Base-by-base conservation (phyloP, 352 stramenopile species). In the Aphanomyces euteiches region DNA sequence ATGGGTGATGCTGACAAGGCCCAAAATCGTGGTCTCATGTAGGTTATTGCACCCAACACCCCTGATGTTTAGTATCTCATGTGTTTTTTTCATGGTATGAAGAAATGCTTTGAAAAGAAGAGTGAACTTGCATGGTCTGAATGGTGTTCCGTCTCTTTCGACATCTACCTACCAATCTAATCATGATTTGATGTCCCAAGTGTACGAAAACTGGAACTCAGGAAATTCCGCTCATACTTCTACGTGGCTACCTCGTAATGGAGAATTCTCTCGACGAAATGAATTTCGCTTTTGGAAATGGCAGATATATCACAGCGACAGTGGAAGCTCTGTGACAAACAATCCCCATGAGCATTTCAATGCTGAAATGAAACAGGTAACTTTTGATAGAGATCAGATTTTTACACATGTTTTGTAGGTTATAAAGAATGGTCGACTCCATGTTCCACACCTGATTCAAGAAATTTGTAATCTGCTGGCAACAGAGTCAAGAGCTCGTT, bases 1-100 rank as follows among this genome's bases (percentile, higher is more conserved):
- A 53, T 53, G 45, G 45, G 45, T 53, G 45, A 53, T 19, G 45
- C 13, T n/a, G 45, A 53, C 45, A 53, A 53, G 45, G 45, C 45
- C 1, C 45, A 53, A 53, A 2, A n/a, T 2, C n/a, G 1, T n/a
- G 45, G 45, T 2, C 13, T 53, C 45, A 53, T 19, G 13, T 1
- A 53, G 13, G 45, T 19, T n/a, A 15, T 53, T 53, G 13, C 13
- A 53, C 45, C 1, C n/a, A 19, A 2, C 13, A 15, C 1, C 13
- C 45, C 45, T 53, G 13, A n/a, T 2, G 13, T 53, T 19, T 1
- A 53, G 45, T 53, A 53, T 19, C 45, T 53, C n/a, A 53, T 53
- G 45, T 53, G 45, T 2, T 53, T 53, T n/a, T 53, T 53, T 53
- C 45, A 53, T 19, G 45, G 1, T 19, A 1, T 53, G 13, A 53